Evolutionary conservation across 2,329 filamentous ascomycete species (phyloP).

Genomic region (Talaromyces sp.): DNA sequence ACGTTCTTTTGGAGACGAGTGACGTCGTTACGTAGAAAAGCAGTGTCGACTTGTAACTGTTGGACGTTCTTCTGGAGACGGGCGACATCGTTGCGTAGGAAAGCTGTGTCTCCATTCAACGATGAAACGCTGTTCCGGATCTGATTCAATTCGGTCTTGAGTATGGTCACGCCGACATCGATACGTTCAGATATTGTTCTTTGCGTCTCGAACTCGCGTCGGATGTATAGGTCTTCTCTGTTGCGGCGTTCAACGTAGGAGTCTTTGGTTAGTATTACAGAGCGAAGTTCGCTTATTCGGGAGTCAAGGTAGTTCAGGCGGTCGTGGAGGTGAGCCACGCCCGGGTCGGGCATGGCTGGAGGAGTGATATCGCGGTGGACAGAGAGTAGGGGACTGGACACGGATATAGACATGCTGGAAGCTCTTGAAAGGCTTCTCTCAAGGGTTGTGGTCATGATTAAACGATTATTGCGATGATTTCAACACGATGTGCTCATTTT

Average conservation of each 20-base stretch:
- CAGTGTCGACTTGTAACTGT: constrained; percentile 31
- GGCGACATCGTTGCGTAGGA: constrained; percentile 33
- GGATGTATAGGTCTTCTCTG: constrained; percentile 36
- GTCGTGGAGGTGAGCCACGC: constrained; percentile 34
- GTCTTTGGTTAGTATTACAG: constrained; percentile 35
- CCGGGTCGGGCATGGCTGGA: constrained; percentile 29
- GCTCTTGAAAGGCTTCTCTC: constrained; percentile 36
- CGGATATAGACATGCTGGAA: constrained; percentile 34
- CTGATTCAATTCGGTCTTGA: constrained; percentile 34
- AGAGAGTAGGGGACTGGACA: constrained; percentile 33
- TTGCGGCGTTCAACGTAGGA: constrained; percentile 37
- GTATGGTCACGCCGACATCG: constrained; percentile 31
- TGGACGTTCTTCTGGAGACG: constrained; percentile 35
- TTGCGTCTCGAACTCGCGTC: constrained; percentile 35
- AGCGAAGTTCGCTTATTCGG: constrained; percentile 33
- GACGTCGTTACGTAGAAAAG: constrained; percentile 33
- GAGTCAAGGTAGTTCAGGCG: constrained; percentile 36
- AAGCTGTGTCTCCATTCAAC: constrained; percentile 32
- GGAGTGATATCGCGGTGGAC: constrained; percentile 32
- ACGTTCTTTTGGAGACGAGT: constrained; percentile 34
- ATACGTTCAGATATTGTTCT: constrained; percentile 29
- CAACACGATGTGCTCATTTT: neutral
- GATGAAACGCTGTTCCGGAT: constrained; percentile 33
- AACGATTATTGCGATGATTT: neutral
- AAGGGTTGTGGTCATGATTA: constrained; percentile 30